Conservation (phyloP, 257 asterid genomes). For the Penstemon newberryi region DNA sequence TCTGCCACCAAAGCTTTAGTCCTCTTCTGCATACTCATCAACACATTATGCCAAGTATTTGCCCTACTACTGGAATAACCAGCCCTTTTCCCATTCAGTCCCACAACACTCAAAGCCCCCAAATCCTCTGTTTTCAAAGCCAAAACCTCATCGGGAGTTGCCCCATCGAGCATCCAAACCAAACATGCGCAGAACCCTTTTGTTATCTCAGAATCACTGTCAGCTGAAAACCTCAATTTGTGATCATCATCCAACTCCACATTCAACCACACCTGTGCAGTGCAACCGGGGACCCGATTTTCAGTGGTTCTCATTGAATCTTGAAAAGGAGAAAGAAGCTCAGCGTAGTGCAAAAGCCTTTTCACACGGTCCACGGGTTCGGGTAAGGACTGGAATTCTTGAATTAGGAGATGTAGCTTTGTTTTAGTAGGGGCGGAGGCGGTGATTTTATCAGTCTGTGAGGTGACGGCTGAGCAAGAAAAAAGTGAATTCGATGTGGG, state of each 20-base stretch:
- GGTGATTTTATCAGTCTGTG: conserved; percentile 31
- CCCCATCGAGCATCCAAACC: conserved; percentile 84
- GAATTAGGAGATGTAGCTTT: conserved; percentile 51
- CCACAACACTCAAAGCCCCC: conserved; percentile 55
- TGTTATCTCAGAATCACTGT: conserved; percentile 90
- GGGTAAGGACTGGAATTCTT: conserved; percentile 54
- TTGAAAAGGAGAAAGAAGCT: conserved; percentile 45
- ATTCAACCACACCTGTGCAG: conserved; percentile 86
- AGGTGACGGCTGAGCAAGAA: conserved; percentile 54
- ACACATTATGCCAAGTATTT: conserved; percentile 94
- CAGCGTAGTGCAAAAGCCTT: conserved; percentile 60
- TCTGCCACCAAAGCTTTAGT: conserved; percentile 63
- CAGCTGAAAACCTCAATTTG: conserved; percentile 54
- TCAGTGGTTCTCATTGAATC: conserved; percentile 45
- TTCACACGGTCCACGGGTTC: conserved; percentile 84
- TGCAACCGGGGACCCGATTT: conserved; percentile 83
- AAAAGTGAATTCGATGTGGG: conserved; percentile 32
- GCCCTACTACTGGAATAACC: conserved; percentile 55
- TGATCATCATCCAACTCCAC: conserved; percentile 47
- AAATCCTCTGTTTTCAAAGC: conserved; percentile 75
- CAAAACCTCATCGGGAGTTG: conserved; percentile 61
- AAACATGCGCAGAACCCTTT: conserved; percentile 88
- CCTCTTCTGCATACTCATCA: conserved; percentile 89
- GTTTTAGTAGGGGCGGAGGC: conserved; percentile 23
- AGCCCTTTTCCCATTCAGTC: conserved; percentile 44